Evolutionary conservation across 1,284 basidiomycete species (phyloP), one percentile per base, ranked within the genome.

Genomic region (Fomes fomentarius): DNA sequence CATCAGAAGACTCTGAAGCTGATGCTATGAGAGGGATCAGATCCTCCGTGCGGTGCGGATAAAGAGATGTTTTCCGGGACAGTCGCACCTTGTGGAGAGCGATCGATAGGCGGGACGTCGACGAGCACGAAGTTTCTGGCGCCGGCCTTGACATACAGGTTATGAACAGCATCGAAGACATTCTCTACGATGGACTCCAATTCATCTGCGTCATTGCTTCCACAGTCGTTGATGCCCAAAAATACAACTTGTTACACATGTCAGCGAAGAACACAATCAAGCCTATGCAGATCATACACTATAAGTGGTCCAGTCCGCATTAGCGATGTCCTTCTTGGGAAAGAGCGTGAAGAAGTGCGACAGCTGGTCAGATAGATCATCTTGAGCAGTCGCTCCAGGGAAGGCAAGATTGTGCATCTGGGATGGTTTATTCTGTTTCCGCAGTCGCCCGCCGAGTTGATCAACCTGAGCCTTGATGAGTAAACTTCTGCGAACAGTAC

Each of bases 41-140:
- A n/a, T n/a, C n/a, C n/a, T n/a, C n/a, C n/a, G n/a, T n/a, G n/a
- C n/a, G n/a, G n/a, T n/a, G n/a, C n/a, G n/a, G n/a, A n/a, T n/a
- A n/a, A n/a, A n/a, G n/a, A n/a, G n/a, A n/a, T n/a, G n/a, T n/a
- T n/a, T n/a, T n/a, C n/a, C n/a, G n/a, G n/a, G n/a, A n/a, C n/a
- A n/a, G n/a, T n/a, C 8, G 24, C 17, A 67, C 66, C 64, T 47
- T 43, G 48, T 2, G 66, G 64, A 21, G 56, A 64, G 28, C 66
- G 64, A 37, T 65, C 60, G 3, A 56, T 58, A 9, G 66, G 66
- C 9, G 66, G 64, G 10, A 68, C 61, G 35, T 69, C 63, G 34
- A 69, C 45, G 45, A 68, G 40, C 1, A 69, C 26, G 25, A 69
- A 67, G 41, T 69, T 67, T 15, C 64, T 41, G 2, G 66, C 66